Base-by-base conservation (phyloP, 768 basidiomycete genomes). In the Boletus subparvulus region DNA sequence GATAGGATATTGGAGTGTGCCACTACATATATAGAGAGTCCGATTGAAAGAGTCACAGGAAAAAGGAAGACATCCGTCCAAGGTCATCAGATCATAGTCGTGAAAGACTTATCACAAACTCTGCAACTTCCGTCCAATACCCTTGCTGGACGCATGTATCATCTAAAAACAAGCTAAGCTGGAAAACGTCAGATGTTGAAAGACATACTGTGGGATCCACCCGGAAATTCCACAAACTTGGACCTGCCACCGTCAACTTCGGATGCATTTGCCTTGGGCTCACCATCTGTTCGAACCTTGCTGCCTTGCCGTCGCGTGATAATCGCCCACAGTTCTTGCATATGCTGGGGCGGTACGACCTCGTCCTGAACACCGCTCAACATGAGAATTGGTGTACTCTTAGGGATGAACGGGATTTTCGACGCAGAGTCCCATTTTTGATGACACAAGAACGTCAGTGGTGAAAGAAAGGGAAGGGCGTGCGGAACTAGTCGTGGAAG, bases 361-460 rank as follows among this genome's bases (percentile, higher is more conserved):
- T 81, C 79, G 61, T 86, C 85, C 46, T 51, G 64, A 39, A 68
- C 64, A 2, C 95, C 95, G 51, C 88, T 88, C 28, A 98, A 73
- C 82, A 96, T 87, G 19, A 97, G 77, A 11, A 94, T 85, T 0
- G 92, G 92, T 3, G 79, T 87, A 4, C 74, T 77, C 28, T 77
- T 73, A 5, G 88, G 87, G 24, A 91, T 85, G 28, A 79, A 66
- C 0, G 79, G 78, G 36, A 91, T 79, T 66, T 86, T 84, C 4
- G 80, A 78, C 0, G 81, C 80, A 1, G 90, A 91, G 65, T 92
- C 85, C 94, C 94, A 96, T 68, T 87, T 89, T 70, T 96, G 85
- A 65, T 93, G 86, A 62, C 92, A 88, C 13, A 94, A 81, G 72
- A 88, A 88, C 19, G 91, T 76, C 65, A 94, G 78, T 4, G 86